Conservation (phyloP, 1,284 basidiomycete genomes). For the Chalciporus piperatoides region DNA sequence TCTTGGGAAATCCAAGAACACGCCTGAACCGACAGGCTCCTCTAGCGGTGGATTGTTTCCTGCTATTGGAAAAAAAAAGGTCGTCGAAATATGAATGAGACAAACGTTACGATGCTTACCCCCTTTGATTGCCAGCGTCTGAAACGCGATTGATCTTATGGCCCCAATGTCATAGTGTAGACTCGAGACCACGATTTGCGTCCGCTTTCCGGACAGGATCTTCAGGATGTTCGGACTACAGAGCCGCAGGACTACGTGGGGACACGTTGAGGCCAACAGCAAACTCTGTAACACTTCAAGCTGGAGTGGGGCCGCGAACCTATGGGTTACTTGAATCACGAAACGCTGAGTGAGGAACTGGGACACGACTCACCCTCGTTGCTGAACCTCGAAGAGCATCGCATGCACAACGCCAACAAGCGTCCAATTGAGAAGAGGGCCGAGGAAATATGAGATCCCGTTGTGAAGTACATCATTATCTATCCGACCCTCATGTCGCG, state of each 20-base stretch:
- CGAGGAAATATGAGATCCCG: constrained; percentile 72
- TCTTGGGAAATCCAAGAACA: constrained; percentile 46
- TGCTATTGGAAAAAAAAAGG: constrained; percentile 1
- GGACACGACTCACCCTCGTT: constrained; percentile 45
- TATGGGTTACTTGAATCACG: constrained; percentile 14
- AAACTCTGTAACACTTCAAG: constrained; percentile 65
- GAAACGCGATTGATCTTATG: constrained; percentile 42
- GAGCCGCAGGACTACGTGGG: constrained; percentile 58
- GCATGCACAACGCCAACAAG: constrained; percentile 66
- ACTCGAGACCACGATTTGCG: constrained; percentile 26
- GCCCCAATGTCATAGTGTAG: constrained; percentile 39
- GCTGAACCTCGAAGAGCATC: constrained; percentile 57
- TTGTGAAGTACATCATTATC: constrained; percentile 65
- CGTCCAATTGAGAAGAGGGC: constrained; percentile 73
- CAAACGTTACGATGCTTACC: constrained; percentile 32
- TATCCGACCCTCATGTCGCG: constrained; percentile 49
- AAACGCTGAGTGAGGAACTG: not conserved
- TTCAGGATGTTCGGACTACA: constrained; percentile 56
- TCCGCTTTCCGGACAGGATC: constrained; percentile 44
- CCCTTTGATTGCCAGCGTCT: constrained; percentile 42
- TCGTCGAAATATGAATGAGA: constrained; percentile 6
- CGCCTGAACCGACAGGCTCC: constrained; percentile 17
- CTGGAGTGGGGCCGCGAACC: constrained; percentile 40
- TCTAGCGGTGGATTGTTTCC: constrained; percentile 17
- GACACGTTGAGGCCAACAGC: constrained; percentile 59